Conservation (phyloP, 805 yeast genomes). For the Cyberlindnera suaveolens region DNA sequence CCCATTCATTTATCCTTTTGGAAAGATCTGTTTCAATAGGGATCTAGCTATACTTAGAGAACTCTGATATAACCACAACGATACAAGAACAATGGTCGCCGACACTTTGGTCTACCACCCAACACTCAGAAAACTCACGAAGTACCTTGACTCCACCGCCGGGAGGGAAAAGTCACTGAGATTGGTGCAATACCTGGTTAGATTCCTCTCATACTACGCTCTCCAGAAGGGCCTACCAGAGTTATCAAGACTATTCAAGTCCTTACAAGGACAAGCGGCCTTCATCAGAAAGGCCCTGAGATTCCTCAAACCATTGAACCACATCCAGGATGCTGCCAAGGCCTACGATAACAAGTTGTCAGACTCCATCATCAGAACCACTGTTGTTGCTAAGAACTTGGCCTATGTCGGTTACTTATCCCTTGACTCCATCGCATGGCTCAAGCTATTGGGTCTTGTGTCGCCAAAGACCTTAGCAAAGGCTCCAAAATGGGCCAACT, state of each 20-base stretch:
- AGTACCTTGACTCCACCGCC: constrained; percentile 57
- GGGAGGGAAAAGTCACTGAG: constrained; percentile 82
- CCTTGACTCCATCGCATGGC: constrained; percentile 57
- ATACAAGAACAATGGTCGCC: constrained; percentile 44
- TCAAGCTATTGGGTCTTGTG: constrained; percentile 48
- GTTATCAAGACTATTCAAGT: constrained; percentile 42
- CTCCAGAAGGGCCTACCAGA: constrained; percentile 50
- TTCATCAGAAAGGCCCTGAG: constrained; percentile 79
- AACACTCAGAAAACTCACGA: constrained; percentile 51
- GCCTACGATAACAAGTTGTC: constrained; percentile 64
- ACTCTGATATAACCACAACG: not conserved
- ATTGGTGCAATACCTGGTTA: constrained; percentile 69
- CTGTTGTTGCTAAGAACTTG: constrained; percentile 49
- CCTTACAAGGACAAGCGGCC: constrained; percentile 56
- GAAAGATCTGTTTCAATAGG: not conserved
- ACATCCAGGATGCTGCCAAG: constrained; percentile 60
- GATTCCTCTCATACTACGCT: constrained; percentile 62
- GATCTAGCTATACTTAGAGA: not conserved
- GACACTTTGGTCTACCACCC: constrained; percentile 75
- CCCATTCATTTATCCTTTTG: no score
- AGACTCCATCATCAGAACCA: constrained; percentile 49
- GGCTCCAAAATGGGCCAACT: constrained; percentile 52
- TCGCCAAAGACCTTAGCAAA: constrained; percentile 39
- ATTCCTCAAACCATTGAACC: constrained; percentile 73
- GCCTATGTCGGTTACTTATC: constrained; percentile 59